Conservation (phyloP, 192 early-diverging fungal genomes). For the Backusella mclennaniae region DNA sequence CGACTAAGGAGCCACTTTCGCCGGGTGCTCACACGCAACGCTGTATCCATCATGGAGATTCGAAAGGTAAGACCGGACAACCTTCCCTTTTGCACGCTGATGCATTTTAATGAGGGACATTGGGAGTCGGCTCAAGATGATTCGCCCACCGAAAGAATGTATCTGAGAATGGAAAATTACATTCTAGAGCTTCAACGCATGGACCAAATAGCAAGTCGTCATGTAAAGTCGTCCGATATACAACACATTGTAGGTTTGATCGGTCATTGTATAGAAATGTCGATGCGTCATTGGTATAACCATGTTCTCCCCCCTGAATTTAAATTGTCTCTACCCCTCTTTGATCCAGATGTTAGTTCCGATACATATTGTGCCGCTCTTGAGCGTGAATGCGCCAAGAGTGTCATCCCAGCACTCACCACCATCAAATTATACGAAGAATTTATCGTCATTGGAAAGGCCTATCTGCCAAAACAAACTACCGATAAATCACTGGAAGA, state of each 20-base stretch:
- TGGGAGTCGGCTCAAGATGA: neutral
- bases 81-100: neutral
- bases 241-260: neutral
- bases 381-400: neutral
- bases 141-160: neutral
- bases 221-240: neutral
- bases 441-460: conserved; percentile 1
- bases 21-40: neutral
- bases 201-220: neutral
- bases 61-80: neutral
- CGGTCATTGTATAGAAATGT: conserved; percentile 4
- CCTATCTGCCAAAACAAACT: conserved; percentile 7
- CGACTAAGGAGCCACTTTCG: neutral
- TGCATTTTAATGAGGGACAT: neutral
- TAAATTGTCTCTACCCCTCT: conserved; percentile 8
- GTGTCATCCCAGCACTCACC: conserved; percentile 6
- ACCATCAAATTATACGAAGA: conserved; percentile 9
- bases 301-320: neutral
- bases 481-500: neutral
- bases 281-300: conserved; percentile 14
- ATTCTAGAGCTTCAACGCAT: conserved; percentile 1
- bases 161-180: neutral
- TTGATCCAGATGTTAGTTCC: neutral
- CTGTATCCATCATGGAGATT: neutral
- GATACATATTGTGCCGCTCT: neutral